phyloP scores from a whole-genome alignment of 2,329 filamentous ascomycete species.

The Colletotrichum limetticola region DNA sequence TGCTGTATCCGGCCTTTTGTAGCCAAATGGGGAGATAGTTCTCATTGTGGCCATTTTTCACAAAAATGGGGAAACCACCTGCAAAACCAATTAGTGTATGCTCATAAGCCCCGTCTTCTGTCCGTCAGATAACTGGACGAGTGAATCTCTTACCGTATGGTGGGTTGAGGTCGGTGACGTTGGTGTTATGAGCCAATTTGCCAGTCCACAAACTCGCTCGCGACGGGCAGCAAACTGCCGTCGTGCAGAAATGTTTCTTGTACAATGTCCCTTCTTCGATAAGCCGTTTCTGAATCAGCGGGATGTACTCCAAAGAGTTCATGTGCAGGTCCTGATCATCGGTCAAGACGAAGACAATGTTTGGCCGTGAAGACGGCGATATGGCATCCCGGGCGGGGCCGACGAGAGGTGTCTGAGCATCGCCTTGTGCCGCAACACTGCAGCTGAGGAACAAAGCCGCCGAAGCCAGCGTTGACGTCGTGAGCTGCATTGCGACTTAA shows the following conservation, averaged over 20 bases:
- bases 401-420: conserved; percentile 23
- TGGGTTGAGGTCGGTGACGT: conserved; percentile 63
- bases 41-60: conserved; percentile 60
- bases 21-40: conserved; percentile 63
- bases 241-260: conserved; percentile 71
- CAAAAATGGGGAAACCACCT: conserved; percentile 60
- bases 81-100: conserved; percentile 32
- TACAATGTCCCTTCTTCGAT: conserved; percentile 67
- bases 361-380: conserved; percentile 48
- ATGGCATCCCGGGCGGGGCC: background rate
- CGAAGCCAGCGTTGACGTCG: background rate
- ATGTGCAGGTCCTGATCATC: conserved; percentile 75
- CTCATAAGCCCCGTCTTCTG: no score
- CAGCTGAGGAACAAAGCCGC: background rate
- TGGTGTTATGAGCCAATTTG: conserved; percentile 72
- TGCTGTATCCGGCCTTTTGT: conserved; percentile 61
- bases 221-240: conserved; percentile 73
- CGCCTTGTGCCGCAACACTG: background rate
- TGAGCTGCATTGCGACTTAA: background rate
- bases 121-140: no score
- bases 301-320: conserved; percentile 69
- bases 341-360: conserved; percentile 73
- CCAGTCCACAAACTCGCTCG: conserved; percentile 71
- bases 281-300: conserved; percentile 63
- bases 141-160: conserved; percentile 65